Percentiles rank a stretch among this genome's conserved stretches.
Evolutionary conservation across 495 filamentous ascomycete genomes (phyloP).

Genomic region (Darksidea phi): DNA sequence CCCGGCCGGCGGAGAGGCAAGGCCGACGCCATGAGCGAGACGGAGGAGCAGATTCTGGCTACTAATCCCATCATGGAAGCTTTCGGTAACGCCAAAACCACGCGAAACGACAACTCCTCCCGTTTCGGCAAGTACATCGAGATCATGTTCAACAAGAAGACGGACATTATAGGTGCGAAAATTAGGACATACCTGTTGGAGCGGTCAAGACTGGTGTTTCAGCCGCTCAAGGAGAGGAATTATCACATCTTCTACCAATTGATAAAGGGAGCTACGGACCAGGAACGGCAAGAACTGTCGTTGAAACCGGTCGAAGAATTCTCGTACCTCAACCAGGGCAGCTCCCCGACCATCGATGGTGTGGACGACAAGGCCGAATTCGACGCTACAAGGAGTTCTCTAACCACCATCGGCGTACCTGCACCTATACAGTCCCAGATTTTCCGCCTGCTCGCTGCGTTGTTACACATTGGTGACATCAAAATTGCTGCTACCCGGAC

Average conservation of each 20-base stretch:
- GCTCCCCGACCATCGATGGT: conserved; percentile 83
- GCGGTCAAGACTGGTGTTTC: conserved; percentile 95
- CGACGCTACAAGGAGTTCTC: conserved; percentile 76
- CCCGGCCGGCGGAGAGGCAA: conserved; percentile 78
- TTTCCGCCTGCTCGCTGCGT: conserved; percentile 85
- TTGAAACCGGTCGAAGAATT: conserved; percentile 84
- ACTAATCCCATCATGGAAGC: conserved; percentile 99
- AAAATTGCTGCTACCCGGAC: conserved; percentile 88
- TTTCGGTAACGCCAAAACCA: conserved; percentile 99
- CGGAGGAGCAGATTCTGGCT: conserved; percentile 95
- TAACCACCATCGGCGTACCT: conserved; percentile 84
- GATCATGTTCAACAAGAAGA: conserved; percentile 95
- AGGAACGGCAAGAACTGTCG: conserved; percentile 72
- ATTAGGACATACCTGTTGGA: conserved; percentile 95
- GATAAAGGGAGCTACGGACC: conserved; percentile 86
- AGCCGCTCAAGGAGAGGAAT: conserved; percentile 94
- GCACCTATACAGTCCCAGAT: conserved; percentile 74
- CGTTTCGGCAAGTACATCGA: conserved; percentile 99
- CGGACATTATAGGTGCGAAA: conserved; percentile 96
- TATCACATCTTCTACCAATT: conserved; percentile 99
- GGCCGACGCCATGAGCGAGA: conserved; percentile 91
- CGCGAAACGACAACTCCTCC: conserved; percentile 97
- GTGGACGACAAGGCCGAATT: conserved; percentile 97
- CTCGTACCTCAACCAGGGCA: conserved; percentile 94
- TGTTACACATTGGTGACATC: conserved; percentile 93